phyloP scores from a whole-genome alignment of 1,284 basidiomycete species.

The Waitea zeae region DNA sequence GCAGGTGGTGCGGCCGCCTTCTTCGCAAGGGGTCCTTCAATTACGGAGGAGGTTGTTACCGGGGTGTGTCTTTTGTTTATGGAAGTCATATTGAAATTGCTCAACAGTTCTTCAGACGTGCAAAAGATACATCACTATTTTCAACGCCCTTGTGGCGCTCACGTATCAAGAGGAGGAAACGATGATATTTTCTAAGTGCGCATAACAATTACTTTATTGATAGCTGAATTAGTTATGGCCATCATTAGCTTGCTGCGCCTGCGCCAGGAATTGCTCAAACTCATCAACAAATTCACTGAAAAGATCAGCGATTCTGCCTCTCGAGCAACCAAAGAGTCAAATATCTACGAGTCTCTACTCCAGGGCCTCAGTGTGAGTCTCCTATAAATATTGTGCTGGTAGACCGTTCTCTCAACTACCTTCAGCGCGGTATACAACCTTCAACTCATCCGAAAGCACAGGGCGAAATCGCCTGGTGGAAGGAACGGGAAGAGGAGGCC shows the following conservation, averaged over 20 bases:
- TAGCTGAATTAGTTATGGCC: no score
- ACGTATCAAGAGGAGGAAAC: conserved; percentile 78
- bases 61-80: conserved; percentile 25
- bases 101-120: conserved; percentile 22
- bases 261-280: conserved; percentile 66
- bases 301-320: conserved; percentile 46
- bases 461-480: conserved; percentile 38
- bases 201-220: conserved; percentile 4
- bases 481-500: conserved; percentile 38
- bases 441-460: conserved; percentile 37
- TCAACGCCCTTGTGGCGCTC: conserved; percentile 64
- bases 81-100: background rate
- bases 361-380: conserved; percentile 58
- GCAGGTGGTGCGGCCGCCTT: conserved; percentile 32
- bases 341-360: conserved; percentile 61
- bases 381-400: background rate
- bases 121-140: conserved; percentile 58
- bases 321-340: conserved; percentile 52
- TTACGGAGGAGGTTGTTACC: conserved; percentile 52
- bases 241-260: conserved; percentile 60
- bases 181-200: conserved; percentile 85
- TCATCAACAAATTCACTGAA: conserved; percentile 58
- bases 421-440: conserved; percentile 12
- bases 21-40: conserved; percentile 41
- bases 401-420: background rate